Evolutionary conservation across 805 yeast species (phyloP).

Genomic region (Saturnispora sanitii): DNA sequence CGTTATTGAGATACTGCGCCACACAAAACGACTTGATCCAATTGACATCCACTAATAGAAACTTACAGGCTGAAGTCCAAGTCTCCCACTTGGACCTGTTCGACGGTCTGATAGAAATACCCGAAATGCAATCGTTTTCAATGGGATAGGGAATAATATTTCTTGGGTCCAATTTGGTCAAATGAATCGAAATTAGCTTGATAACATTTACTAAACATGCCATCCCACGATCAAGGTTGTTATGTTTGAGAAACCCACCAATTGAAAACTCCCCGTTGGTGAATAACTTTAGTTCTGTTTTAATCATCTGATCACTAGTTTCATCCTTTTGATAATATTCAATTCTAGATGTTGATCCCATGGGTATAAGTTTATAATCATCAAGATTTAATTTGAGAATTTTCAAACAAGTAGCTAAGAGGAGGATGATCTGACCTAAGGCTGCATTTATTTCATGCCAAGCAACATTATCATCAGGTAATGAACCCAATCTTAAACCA

Average conservation of each 20-base stretch:
- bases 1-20: constrained; percentile 19
- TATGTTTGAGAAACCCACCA: constrained; percentile 62
- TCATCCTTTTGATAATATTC: constrained; percentile 40
- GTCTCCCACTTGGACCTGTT: constrained; percentile 55
- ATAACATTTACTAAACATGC: constrained; percentile 62
- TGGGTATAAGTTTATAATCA: constrained; percentile 60
- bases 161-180: constrained; percentile 38
- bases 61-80: constrained; percentile 88
- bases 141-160: constrained; percentile 70
- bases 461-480: constrained; percentile 51
- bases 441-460: constrained; percentile 93
- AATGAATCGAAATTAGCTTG: constrained; percentile 36
- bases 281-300: constrained; percentile 44
- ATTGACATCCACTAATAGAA: constrained; percentile 65
- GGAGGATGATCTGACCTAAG: constrained; percentile 68
- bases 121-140: constrained; percentile 64
- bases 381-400: constrained; percentile 45
- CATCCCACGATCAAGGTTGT: constrained; percentile 73
- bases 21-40: constrained; percentile 78
- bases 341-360: constrained; percentile 77
- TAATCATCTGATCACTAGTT: constrained; percentile 18
- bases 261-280: constrained; percentile 66
- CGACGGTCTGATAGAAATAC: constrained; percentile 60
- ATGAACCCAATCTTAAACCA: constrained; percentile 69
- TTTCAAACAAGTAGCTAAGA: constrained; percentile 54